Percentiles rank a stretch among this genome's conserved stretches.
phyloP scores from a whole-genome alignment of 1,284 basidiomycete genomes.

The Ceraceosorus bombacis region DNA sequence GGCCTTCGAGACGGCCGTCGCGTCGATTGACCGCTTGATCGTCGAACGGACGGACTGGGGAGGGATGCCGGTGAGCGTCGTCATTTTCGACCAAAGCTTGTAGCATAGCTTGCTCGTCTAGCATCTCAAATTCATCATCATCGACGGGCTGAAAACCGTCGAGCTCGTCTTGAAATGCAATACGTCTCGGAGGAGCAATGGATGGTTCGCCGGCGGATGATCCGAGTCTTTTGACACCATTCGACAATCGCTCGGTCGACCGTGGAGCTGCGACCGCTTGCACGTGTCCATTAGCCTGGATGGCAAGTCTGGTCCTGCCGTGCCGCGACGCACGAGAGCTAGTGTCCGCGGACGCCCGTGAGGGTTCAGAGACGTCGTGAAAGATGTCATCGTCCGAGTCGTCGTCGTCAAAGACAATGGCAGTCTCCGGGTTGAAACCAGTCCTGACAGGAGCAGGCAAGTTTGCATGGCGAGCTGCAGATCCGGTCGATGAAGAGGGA shows the following conservation, averaged over 20 bases:
- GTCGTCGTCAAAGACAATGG: constrained; percentile 1
- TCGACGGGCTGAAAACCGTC: neutral
- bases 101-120: neutral
- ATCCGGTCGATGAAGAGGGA: too few species aligned
- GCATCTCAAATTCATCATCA: neutral
- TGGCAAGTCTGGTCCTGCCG: neutral
- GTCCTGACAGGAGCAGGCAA: neutral
- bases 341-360: too few species aligned
- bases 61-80: too few species aligned
- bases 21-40: neutral
- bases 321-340: neutral
- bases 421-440: constrained; percentile 1
- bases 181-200: too few species aligned
- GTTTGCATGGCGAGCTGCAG: neutral
- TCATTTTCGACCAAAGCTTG: too few species aligned
- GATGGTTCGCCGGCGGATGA: neutral
- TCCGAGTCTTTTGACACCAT: neutral
- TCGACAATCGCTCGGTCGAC: neutral
- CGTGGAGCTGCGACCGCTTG: neutral
- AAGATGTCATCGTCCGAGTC: constrained; percentile 14
- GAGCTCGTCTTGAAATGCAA: too few species aligned
- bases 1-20: neutral
- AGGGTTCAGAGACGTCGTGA: constrained; percentile 16
- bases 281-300: neutral
- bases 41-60: neutral